phyloP scores from a whole-genome alignment of 208 protist genomes.

The Trypanosoma brucei region DNA sequence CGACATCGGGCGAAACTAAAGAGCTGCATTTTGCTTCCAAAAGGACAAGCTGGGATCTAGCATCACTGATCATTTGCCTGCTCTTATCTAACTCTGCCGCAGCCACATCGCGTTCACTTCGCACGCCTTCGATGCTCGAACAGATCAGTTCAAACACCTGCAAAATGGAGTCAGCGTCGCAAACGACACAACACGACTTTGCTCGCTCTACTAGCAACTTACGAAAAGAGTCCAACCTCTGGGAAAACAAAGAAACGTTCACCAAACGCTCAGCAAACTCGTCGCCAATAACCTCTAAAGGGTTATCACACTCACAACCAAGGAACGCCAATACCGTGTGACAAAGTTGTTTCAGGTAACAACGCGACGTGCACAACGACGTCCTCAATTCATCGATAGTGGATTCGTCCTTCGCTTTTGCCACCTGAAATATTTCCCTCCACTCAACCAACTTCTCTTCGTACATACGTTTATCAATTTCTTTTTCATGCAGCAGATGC shows the following conservation, averaged over 20 bases:
- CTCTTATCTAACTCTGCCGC: constrained; percentile 6
- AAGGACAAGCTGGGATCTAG: neutral
- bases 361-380: neutral
- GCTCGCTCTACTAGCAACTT: too few species aligned
- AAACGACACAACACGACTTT: too few species aligned
- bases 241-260: too few species aligned
- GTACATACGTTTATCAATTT: constrained; percentile 21
- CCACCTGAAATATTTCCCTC: constrained; percentile 66
- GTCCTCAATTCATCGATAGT: constrained; percentile 36
- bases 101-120: constrained; percentile 9
- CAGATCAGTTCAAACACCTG: too few species aligned
- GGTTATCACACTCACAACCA: constrained; percentile 4
- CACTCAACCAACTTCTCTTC: constrained; percentile 47
- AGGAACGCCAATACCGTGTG: neutral
- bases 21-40: constrained; percentile 20
- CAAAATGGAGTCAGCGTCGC: too few species aligned
- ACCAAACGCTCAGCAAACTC: too few species aligned
- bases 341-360: neutral
- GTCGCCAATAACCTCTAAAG: neutral
- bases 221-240: too few species aligned
- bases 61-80: neutral
- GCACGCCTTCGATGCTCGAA: neutral
- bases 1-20: neutral
- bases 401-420: constrained; percentile 40
- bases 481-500: constrained; percentile 29